phyloP scores from a whole-genome alignment of 345 rosid species.

The Eucalyptus pauciflora region DNA sequence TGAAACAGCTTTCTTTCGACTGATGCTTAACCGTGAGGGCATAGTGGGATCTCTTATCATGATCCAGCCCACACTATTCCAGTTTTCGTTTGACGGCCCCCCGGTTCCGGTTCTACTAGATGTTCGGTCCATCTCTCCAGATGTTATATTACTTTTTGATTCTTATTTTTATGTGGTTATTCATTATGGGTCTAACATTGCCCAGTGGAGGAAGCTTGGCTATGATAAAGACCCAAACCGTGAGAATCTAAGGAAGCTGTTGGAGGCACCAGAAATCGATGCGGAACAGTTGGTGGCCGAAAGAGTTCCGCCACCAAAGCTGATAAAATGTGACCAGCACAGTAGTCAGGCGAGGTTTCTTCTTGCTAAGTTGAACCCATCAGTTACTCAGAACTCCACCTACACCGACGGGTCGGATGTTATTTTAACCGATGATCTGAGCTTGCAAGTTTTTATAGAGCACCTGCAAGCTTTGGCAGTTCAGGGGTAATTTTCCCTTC shows the following conservation, averaged over 20 bases:
- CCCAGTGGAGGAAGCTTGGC: constrained; percentile 86
- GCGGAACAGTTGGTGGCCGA: constrained; percentile 57
- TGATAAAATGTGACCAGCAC: constrained; percentile 86
- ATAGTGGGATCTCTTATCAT: constrained; percentile 79
- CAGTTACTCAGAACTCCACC: constrained; percentile 72
- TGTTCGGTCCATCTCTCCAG: constrained; percentile 58
- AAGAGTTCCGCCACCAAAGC: constrained; percentile 66
- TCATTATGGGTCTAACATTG: constrained; percentile 82
- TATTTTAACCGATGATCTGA: constrained; percentile 74
- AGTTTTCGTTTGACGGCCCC: constrained; percentile 89
- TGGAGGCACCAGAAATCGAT: constrained; percentile 83
- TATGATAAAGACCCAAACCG: constrained; percentile 75
- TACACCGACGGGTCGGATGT: constrained; percentile 55
- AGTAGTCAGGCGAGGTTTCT: constrained; percentile 95
- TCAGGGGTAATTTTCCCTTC: constrained; percentile 12
- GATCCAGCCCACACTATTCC: constrained; percentile 91
- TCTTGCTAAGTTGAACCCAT: constrained; percentile 93
- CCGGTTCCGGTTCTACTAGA: constrained; percentile 95
- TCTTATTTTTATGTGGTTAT: constrained; percentile 85
- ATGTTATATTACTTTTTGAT: constrained; percentile 82
- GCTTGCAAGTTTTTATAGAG: constrained; percentile 79
- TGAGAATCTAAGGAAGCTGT: constrained; percentile 70
- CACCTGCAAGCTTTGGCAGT: constrained; percentile 84
- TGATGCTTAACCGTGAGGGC: constrained; percentile 91
- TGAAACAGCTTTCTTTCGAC: constrained; percentile 76